These are phyloP conservation scores for Penicillium pancosmium DNA, from an alignment of 495 filamentous ascomycete species.

Conservation along the genomic window DNA sequence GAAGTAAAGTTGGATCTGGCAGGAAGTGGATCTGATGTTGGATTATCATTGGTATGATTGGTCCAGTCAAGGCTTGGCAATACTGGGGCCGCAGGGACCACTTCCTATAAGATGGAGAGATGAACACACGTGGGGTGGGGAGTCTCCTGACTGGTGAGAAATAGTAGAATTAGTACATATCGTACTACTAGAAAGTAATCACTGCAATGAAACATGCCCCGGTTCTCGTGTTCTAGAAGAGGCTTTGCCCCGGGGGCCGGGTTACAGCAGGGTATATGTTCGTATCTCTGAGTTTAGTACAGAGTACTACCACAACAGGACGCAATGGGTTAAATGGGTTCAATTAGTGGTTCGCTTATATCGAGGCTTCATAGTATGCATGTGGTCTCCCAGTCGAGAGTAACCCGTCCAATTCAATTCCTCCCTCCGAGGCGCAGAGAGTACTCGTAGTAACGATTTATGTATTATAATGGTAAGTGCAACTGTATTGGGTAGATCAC, in stretches of 20 bases:
- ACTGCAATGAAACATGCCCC: background rate
- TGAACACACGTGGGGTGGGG: conserved; percentile 16
- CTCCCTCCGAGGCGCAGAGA: too few species aligned
- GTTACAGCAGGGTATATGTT: background rate
- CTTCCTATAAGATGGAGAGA: conserved; percentile 18
- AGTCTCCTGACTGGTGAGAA: conserved; percentile 2
- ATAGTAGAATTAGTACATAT: too few species aligned
- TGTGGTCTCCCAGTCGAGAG: too few species aligned
- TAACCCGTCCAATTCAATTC: too few species aligned
- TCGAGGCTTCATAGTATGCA: too few species aligned
- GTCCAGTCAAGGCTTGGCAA: conserved; percentile 14
- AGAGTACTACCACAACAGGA: too few species aligned
- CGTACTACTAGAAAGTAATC: too few species aligned
- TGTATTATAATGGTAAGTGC: background rate
- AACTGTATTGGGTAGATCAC: background rate
- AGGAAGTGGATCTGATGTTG: background rate
- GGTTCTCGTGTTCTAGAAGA: conserved; percentile 7
- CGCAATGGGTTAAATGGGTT: too few species aligned
- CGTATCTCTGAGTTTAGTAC: background rate
- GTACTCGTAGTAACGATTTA: too few species aligned
- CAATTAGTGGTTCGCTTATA: too few species aligned
- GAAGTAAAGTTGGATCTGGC: background rate
- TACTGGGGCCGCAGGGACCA: conserved; percentile 14
- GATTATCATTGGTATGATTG: background rate
- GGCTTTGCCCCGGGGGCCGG: background rate